Evolutionary conservation across 2,329 filamentous ascomycete species (phyloP).

Genomic region (Epichloe hybrida): DNA sequence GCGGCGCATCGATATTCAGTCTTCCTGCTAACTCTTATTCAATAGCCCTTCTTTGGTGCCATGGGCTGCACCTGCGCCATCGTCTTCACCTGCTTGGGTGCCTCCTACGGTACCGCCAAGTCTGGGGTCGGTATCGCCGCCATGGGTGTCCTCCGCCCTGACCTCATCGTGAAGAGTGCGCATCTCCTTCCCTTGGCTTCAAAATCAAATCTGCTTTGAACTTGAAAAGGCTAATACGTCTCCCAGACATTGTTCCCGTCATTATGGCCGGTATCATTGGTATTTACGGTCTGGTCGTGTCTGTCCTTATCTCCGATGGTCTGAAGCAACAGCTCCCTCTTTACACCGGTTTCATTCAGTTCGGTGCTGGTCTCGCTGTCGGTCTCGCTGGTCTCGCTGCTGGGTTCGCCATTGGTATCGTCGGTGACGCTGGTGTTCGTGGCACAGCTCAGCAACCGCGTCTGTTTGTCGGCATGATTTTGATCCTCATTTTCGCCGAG

Average conservation of each 20-base stretch:
- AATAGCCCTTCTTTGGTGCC: conserved; percentile 79
- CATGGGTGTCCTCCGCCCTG: conserved; percentile 95
- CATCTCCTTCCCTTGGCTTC: conserved; percentile 4
- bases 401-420: conserved; percentile 77
- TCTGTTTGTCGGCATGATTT: conserved; percentile 93
- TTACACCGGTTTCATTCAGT: conserved; percentile 75
- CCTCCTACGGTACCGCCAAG: conserved; percentile 97
- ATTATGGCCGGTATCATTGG: conserved; percentile 99
- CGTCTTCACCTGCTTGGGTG: conserved; percentile 92
- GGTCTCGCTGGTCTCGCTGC: conserved; percentile 73
- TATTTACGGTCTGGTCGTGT: conserved; percentile 90
- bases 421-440: conserved; percentile 78
- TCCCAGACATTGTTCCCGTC: conserved; percentile 88
- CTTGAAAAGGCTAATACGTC: conserved; percentile 9
- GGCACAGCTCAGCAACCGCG: conserved; percentile 74
- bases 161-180: conserved; percentile 99
- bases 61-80: conserved; percentile 97
- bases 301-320: conserved; percentile 72
- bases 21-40: conserved; percentile 20
- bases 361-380: conserved; percentile 70
- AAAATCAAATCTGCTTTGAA: not conserved
- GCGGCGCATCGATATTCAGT: conserved; percentile 9
- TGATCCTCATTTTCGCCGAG: conserved; percentile 99
- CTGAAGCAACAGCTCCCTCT: conserved; percentile 59
- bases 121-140: conserved; percentile 96